Percentiles rank a stretch among this genome's conserved stretches.
Evolutionary conservation across 2,329 filamentous ascomycete genomes (phyloP).

Genomic region (Fusarium drepaniforme): DNA sequence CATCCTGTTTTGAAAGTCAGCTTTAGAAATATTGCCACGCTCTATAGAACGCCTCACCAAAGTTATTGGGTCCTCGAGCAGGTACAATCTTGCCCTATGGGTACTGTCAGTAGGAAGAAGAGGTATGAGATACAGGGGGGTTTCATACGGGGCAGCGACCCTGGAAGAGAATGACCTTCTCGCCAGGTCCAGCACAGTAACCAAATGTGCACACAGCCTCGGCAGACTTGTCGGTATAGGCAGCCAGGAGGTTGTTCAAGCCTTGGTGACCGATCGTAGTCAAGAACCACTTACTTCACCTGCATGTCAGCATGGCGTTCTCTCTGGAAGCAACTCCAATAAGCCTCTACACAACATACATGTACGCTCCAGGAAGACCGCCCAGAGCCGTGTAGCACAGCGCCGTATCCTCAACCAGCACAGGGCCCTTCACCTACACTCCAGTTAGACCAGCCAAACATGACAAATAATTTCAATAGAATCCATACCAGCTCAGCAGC

Average conservation of each 20-base stretch:
- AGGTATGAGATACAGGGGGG: not conserved
- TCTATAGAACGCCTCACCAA: conserved; percentile 71
- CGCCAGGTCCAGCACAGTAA: conserved; percentile 86
- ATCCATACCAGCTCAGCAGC: conserved; percentile 79
- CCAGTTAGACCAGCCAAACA: conserved; percentile 7
- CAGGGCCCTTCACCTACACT: conserved; percentile 81
- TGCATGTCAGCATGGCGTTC: conserved; percentile 7
- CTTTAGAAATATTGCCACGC: not conserved
- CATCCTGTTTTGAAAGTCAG: conserved; percentile 71
- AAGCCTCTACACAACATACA: conserved; percentile 68
- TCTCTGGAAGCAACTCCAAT: not conserved
- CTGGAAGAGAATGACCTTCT: conserved; percentile 90
- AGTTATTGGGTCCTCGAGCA: conserved; percentile 81
- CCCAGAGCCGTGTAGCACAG: conserved; percentile 92
- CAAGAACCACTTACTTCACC: conserved; percentile 92
- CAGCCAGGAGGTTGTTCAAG: conserved; percentile 89
- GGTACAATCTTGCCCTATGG: conserved; percentile 81
- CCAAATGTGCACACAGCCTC: conserved; percentile 97
- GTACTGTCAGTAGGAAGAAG: not conserved
- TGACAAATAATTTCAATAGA: not conserved
- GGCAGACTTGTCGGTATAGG: conserved; percentile 90
- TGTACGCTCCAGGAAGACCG: conserved; percentile 95
- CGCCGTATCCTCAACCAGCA: conserved; percentile 95
- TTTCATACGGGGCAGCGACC: conserved; percentile 80
- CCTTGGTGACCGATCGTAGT: conserved; percentile 83